phyloP scores from a whole-genome alignment of 257 asterid genomes.

The Buddleja alternifolia region DNA sequence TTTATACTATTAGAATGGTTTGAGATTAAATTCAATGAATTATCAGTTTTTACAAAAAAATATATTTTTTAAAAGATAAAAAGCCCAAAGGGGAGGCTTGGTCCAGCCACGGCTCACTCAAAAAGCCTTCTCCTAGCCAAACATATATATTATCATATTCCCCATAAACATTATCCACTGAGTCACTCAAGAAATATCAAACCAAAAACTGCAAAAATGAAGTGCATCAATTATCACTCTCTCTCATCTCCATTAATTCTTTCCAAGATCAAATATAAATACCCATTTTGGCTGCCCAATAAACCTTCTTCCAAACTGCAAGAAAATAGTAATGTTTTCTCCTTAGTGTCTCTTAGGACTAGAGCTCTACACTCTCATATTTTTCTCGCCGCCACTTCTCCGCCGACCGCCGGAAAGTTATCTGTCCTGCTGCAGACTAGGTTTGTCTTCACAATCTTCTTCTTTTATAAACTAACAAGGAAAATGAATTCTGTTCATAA shows the following conservation, averaged over 20 bases:
- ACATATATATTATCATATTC: too few relatives aligned
- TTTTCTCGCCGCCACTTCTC: slow-evolving; percentile 32
- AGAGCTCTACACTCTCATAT: slow-evolving; percentile 29
- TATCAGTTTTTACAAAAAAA: too few relatives aligned
- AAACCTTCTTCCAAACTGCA: slow-evolving; percentile 5
- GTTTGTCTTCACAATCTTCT: slow-evolving; percentile 39
- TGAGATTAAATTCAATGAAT: too few relatives aligned
- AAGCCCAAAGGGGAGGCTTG: too few relatives aligned
- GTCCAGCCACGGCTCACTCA: too few relatives aligned
- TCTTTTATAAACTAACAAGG: too few relatives aligned
- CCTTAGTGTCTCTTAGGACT: background rate
- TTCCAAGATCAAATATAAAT: slow-evolving; percentile 3
- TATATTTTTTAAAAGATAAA: too few relatives aligned
- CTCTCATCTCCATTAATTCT: slow-evolving; percentile 22
- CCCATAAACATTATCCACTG: too few relatives aligned
- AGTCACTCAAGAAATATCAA: background rate
- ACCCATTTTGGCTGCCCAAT: slow-evolving; percentile 3
- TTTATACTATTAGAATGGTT: too few relatives aligned
- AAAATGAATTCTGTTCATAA: too few relatives aligned
- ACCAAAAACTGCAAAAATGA: slow-evolving; percentile 36
- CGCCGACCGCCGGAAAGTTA: slow-evolving; percentile 41
- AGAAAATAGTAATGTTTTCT: background rate
- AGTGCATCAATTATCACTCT: slow-evolving; percentile 30
- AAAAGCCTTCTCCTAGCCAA: too few relatives aligned
- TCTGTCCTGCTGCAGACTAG: slow-evolving; percentile 53